Percentiles rank a stretch among this genome's conserved stretches.
phyloP scores from a whole-genome alignment of 768 basidiomycete species.

The Terana coerulea region DNA sequence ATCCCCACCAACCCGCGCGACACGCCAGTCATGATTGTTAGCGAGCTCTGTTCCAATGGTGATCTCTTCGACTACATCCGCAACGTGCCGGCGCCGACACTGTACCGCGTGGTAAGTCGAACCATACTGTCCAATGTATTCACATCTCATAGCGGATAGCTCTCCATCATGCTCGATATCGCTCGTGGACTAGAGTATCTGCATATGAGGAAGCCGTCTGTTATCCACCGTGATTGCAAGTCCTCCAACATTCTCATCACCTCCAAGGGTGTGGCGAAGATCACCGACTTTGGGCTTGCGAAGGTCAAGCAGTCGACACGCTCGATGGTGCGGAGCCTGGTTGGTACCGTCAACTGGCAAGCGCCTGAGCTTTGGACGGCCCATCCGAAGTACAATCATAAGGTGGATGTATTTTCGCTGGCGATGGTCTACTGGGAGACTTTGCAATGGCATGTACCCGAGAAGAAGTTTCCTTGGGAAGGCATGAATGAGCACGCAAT shows the following conservation, averaged over 20 bases:
- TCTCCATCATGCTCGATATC: slow-evolving; percentile 93
- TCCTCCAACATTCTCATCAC: slow-evolving; percentile 99
- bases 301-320: slow-evolving; percentile 97
- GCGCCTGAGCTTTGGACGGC: slow-evolving; percentile 98
- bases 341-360: slow-evolving; percentile 99
- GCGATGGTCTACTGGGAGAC: slow-evolving; percentile 99
- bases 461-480: slow-evolving; percentile 97
- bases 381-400: slow-evolving; percentile 97
- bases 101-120: slow-evolving; percentile 69
- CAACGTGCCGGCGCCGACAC: slow-evolving; percentile 65
- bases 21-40: slow-evolving; percentile 96
- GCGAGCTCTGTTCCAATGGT: slow-evolving; percentile 96
- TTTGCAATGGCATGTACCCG: slow-evolving; percentile 86
- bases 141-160: slow-evolving; percentile 36
- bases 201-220: slow-evolving; percentile 86
- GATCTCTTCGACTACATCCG: slow-evolving; percentile 98
- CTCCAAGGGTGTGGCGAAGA: slow-evolving; percentile 87
- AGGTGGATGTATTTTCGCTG: slow-evolving; percentile 96
- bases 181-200: slow-evolving; percentile 92
- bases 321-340: slow-evolving; percentile 94
- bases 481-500: slow-evolving; percentile 99
- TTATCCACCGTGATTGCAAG: slow-evolving; percentile 98
- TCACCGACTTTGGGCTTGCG: slow-evolving; percentile 98
- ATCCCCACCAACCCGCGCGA: slow-evolving; percentile 93
- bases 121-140: slow-evolving; percentile 3